phyloP scores from a whole-genome alignment of 208 protist genomes.

The Balamuthia mandrillaris region DNA sequence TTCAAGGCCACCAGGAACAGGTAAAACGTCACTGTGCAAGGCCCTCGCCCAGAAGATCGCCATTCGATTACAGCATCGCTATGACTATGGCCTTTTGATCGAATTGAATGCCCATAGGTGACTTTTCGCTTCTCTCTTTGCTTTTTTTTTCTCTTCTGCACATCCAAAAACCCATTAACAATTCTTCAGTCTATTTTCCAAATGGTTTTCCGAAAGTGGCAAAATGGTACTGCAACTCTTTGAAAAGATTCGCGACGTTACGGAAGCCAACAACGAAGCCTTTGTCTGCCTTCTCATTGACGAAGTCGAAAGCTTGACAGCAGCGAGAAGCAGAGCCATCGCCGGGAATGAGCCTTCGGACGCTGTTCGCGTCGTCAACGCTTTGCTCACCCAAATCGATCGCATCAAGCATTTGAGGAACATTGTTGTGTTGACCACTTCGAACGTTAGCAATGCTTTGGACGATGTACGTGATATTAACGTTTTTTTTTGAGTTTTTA shows the following conservation, averaged over 20 bases:
- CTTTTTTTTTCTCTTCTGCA: neutral
- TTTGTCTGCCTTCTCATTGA: conserved; percentile 89
- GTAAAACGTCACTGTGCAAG: conserved; percentile 68
- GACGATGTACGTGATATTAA: too few species aligned
- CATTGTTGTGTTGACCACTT: conserved; percentile 89
- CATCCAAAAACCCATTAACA: too few species aligned
- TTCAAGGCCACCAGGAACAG: conserved; percentile 89
- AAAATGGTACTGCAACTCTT: conserved; percentile 94
- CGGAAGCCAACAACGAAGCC: conserved; percentile 65
- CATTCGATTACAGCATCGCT: conserved; percentile 55
- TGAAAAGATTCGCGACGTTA: conserved; percentile 75
- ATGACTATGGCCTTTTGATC: conserved; percentile 68
- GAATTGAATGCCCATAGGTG: conserved; percentile 88
- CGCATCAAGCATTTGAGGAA: conserved; percentile 80
- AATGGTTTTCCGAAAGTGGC: conserved; percentile 88
- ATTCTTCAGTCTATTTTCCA: too few species aligned
- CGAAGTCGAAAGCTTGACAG: conserved; percentile 89
- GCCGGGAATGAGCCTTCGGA: conserved; percentile 89
- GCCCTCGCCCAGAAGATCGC: conserved; percentile 79
- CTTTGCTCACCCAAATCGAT: conserved; percentile 94
- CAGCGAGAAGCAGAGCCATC: conserved; percentile 80
- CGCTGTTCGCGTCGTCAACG: conserved; percentile 88
- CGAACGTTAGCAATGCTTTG: conserved; percentile 83
- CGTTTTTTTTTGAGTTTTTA: too few species aligned
- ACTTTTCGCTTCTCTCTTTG: neutral